Evolutionary conservation across 768 basidiomycete species (phyloP), one percentile per base, ranked within the genome.

Genomic region (Bullera alba): DNA sequence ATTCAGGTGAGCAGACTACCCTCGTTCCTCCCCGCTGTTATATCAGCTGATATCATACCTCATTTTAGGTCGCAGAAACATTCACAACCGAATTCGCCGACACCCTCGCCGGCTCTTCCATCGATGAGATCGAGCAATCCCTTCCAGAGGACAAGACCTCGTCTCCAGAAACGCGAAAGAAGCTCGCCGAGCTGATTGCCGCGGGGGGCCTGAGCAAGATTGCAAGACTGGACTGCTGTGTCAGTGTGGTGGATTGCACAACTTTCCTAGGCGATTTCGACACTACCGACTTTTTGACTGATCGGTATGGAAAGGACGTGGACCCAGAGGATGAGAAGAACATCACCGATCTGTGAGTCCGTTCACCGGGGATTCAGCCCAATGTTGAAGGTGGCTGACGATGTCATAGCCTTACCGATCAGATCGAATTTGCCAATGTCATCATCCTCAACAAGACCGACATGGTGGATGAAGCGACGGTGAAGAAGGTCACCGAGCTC

Each of bases 391-490:
- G 28, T 10, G 8, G 16, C 14, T 19, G 35, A 22, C 1, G n/a
- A n/a, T 43, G 22, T 37, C 2, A 19, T 27, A 66, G 64, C 15
- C 47, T 69, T 46, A 58, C 60, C 16, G 71, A 73, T 27, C 73
- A 74, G 48, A 56, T 74, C 57, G 73, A 74, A 42, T 74, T 74
- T 38, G 65, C 66, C 26, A 64, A 72, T 55, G 65, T 68, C 38
- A 58, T 73, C 50, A 37, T 71, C 19, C 38, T 73, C 52, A 72
- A 72, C 60, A 71, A 72, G 38, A 57, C 45, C 29, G 72, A 73
- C 50, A 44, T 67, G 34, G 65, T 68, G 37, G 39, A 22, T 6
- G 17, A 54, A 14, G 36, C 29, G 2, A 50, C 54, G 19, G 36
- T 74, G 17, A 51, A 44, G 1, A 58, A 53, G 19, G 60, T 70